Evolutionary conservation across 2,329 filamentous ascomycete species (phyloP), one percentile per base, ranked within the genome.

Genomic region (Alternaria sp.): DNA sequence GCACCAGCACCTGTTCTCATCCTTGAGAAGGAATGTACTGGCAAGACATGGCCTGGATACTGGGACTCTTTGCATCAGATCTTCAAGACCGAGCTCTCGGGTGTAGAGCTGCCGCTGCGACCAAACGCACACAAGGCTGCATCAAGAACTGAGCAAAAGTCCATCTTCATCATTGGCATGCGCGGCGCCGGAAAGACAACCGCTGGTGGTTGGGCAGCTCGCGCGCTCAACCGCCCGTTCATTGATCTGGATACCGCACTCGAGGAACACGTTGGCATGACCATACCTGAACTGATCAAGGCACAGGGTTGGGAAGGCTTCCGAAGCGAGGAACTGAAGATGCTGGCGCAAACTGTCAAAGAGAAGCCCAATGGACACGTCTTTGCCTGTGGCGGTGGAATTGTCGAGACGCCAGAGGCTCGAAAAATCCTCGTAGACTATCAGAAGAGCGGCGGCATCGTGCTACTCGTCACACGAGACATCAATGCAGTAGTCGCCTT

Each of bases 11-110:
- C 92, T 0, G 90, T 93, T 0, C 81, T 97, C 16, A 89, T 99
- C 53, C 86, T 92, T 2, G 95, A 99, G 77, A 91, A 93, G 62
- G 93, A 97, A 73, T 99, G 95, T 76, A 92, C 93, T 3, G 94
- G 92, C 41, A 99, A 99, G 84, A 99, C 95, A 3, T 99, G 95
- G 95, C 95, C 95, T 0, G 95, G 94, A 10, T 99, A 95, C 93
- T 99, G 95, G 95, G 95, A 99, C 78, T 88, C 90, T 18, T 81
- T 98, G 57, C 89, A 90, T 22, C 88, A 91, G 68, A 86, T 88
- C 14, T 99, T 97, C 82, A 85, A 89, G 34, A 91, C 92, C 28
- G 81, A 85, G 28, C 82, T 98, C n/a, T 86, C 90, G 62, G 95
- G 95, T 12, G 87, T 90, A 36, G 93, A 96, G 69, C 68, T 77